Conservation (phyloP, 1,284 basidiomycete species). For the Cerrena zonata region DNA sequence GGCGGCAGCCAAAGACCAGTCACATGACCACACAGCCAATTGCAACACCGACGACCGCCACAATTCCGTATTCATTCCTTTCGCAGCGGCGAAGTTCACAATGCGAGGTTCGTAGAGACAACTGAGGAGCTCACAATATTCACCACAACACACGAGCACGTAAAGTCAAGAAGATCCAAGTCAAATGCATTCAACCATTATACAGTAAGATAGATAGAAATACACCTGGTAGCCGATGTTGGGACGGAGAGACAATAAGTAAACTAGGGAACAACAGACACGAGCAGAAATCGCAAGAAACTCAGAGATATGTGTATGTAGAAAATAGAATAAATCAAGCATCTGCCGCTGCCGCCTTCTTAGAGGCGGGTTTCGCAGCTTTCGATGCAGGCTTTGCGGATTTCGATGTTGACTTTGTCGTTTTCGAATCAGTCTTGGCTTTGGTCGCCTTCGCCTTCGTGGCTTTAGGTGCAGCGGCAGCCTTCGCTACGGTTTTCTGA, state of each 20-base stretch:
- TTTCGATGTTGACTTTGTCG: slow-evolving; percentile 33
- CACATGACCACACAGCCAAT: no score
- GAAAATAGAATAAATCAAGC: background rate
- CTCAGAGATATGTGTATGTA: background rate
- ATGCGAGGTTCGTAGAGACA: no score
- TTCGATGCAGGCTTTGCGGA: slow-evolving; percentile 25
- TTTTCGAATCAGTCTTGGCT: slow-evolving; percentile 19
- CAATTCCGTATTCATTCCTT: no score
- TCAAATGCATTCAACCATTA: no score
- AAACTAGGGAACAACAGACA: slow-evolving; percentile 1
- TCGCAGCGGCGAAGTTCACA: no score
- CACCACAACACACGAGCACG: no score
- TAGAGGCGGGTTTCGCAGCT: background rate
- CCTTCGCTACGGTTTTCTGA: slow-evolving; percentile 27
- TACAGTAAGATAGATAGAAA: background rate
- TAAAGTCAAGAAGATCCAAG: no score
- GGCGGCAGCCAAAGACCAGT: no score
- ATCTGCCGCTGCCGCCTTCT: background rate
- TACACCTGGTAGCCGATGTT: background rate
- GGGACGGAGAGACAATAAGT: background rate
- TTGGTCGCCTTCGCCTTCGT: slow-evolving; percentile 16
- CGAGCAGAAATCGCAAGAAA: slow-evolving; percentile 6
- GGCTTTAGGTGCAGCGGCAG: slow-evolving; percentile 23
- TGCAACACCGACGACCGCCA: no score
- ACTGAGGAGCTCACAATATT: no score